A percentile compares a stretch with the other conserved stretches of the same genome.
These are phyloP conservation scores for Lentinus brumalis DNA, from an alignment of 768 basidiomycete species.

Conservation along the genomic window DNA sequence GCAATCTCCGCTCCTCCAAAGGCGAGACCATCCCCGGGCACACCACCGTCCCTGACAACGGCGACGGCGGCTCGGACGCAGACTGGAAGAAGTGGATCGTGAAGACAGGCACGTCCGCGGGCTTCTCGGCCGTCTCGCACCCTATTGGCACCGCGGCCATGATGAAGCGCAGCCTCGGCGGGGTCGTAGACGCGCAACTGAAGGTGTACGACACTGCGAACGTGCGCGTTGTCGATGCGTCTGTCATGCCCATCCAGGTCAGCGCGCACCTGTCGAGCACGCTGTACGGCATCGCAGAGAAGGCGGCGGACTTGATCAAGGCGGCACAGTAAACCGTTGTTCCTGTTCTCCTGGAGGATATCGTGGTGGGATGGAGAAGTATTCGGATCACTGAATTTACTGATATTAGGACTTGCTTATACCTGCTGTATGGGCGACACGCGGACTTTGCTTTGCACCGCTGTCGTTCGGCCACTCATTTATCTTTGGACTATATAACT, in stretches of 20 bases:
- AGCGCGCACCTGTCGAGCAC: conserved; percentile 51
- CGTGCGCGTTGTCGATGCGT: conserved; percentile 57
- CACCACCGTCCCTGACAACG: conserved; percentile 42
- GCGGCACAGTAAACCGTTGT: conserved; percentile 35
- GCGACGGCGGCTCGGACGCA: conserved; percentile 44
- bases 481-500: too few relatives aligned
- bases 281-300: conserved; percentile 34
- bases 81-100: conserved; percentile 51
- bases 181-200: conserved; percentile 53
- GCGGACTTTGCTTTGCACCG: too few relatives aligned
- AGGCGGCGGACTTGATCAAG: conserved; percentile 34
- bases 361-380: too few relatives aligned
- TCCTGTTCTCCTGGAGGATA: background rate
- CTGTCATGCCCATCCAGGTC: conserved; percentile 53
- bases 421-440: too few relatives aligned
- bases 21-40: conserved; percentile 48
- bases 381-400: too few relatives aligned
- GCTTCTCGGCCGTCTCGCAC: conserved; percentile 50
- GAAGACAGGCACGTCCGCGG: conserved; percentile 19
- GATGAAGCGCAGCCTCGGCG: conserved; percentile 34
- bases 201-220: conserved; percentile 55
- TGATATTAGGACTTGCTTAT: too few relatives aligned
- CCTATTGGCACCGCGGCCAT: conserved; percentile 47
- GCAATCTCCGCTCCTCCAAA: conserved; percentile 3
- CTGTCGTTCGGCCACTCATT: too few relatives aligned